Evolutionary conservation across 1,284 basidiomycete genomes (phyloP), one percentile per base, ranked within the genome.

Genomic region (Trichosporon sp.): DNA sequence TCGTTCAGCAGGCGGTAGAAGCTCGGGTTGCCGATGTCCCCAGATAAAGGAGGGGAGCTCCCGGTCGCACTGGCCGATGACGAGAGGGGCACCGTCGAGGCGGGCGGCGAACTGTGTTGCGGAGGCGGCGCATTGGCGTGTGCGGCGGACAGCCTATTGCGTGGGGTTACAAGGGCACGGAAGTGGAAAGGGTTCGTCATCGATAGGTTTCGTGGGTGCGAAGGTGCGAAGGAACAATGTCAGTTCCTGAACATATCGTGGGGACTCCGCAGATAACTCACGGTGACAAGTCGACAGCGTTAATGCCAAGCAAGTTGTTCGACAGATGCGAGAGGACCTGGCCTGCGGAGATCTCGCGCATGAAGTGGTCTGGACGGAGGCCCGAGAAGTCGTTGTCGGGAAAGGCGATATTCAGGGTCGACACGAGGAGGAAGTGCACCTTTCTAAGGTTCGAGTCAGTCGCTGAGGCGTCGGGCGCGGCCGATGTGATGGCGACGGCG

Each of bases 331-430:
- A 70, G 16, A 82, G 74, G n/a, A 81, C 80, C 65, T 77, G 78
- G 2, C 89, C 21, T 88, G 91, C 83, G 11, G 91, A 91, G 68
- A 86, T 90, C 83, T 92, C 89, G 80, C 94, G 91, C 67, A 89
- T 91, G 83, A 99, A 99, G 78, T 97, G 93, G 38, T 91, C 91
- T 0, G 95, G 93, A 43, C 92, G 90, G 68, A 98, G 92, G 79
- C 93, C 91, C 26, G 92, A 93, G 85, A 99, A 99, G 81, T 98
- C 96, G 85, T 98, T 90, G 87, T 98, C 96, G 0, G 96, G 96
- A 82, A 97, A 99, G 2, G 96, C 96, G 77, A 94, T 90, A 85
- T 99, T 99, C 79, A 99, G 91, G 2, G 95, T 96, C 14, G 94
- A 92, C 78, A 99, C 98, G 80, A 99, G 91, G 68, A 97, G 89